phyloP scores from a whole-genome alignment of 805 yeast species.

The Saccharomycopsis oosterbeekiorum region DNA sequence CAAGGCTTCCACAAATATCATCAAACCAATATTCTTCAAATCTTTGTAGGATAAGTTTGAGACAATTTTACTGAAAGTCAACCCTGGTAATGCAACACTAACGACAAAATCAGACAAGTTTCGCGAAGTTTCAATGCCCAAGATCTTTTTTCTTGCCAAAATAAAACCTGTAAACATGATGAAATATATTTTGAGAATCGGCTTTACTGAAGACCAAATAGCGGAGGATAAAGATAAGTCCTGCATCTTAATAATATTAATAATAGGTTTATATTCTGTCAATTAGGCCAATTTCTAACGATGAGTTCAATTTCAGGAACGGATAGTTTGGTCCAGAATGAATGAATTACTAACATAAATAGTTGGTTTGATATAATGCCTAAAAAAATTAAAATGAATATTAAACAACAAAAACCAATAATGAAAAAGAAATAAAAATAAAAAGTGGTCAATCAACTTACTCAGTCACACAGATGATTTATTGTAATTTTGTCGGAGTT shows the following conservation, averaged over 20 bases:
- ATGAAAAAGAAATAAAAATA: neutral
- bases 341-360: too few relatives aligned
- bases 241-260: neutral
- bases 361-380: too few relatives aligned
- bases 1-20: constrained; percentile 25
- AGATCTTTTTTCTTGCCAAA: constrained; percentile 46
- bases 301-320: too few relatives aligned
- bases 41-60: constrained; percentile 40
- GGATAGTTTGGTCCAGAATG: too few relatives aligned
- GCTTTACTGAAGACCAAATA: constrained; percentile 45
- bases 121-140: constrained; percentile 52
- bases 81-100: constrained; percentile 43
- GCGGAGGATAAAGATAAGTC: constrained; percentile 11
- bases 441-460: too few relatives aligned
- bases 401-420: too few relatives aligned
- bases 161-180: constrained; percentile 59
- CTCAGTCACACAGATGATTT: neutral
- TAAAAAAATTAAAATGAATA: too few relatives aligned
- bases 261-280: too few relatives aligned
- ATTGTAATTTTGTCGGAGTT: neutral
- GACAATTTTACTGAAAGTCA: constrained; percentile 44
- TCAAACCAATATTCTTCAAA: constrained; percentile 43
- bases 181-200: constrained; percentile 65
- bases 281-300: too few relatives aligned
- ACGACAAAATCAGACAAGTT: constrained; percentile 47